Evolutionary conservation across 257 asterid species (phyloP).

Genomic region (Gentiana straminea): DNA sequence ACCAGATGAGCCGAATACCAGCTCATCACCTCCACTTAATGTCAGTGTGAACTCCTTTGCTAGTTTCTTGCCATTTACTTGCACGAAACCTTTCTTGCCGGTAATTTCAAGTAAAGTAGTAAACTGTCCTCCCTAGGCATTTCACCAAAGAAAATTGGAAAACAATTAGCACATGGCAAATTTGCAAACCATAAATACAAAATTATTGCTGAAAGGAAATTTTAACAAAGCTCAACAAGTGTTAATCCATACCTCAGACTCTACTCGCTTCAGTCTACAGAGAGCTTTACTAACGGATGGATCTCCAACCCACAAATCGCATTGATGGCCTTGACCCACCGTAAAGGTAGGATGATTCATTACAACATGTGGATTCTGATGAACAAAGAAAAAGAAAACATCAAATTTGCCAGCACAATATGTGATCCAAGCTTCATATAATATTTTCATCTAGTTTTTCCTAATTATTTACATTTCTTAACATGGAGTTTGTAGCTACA

Average conservation of each 20-base stretch:
- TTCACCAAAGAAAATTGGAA: constrained; percentile 5
- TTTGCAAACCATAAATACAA: background rate
- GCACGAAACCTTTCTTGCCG: constrained; percentile 71
- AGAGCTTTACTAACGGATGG: constrained; percentile 49
- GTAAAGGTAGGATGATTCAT: constrained; percentile 44
- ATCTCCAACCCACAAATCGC: constrained; percentile 65
- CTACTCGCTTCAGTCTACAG: constrained; percentile 59
- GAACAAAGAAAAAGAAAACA: background rate
- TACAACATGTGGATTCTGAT: constrained; percentile 61
- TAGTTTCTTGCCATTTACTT: constrained; percentile 67
- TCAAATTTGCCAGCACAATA: background rate
- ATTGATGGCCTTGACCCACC: constrained; percentile 39
- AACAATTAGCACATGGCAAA: background rate
- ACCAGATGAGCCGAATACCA: constrained; percentile 59
- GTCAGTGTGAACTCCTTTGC: constrained; percentile 51
- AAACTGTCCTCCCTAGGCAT: constrained; percentile 49
- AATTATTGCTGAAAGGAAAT: background rate
- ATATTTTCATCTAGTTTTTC: too few relatives aligned
- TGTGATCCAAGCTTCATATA: too few relatives aligned
- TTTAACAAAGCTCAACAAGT: background rate
- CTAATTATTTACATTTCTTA: too few relatives aligned
- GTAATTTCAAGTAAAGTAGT: constrained; percentile 65
- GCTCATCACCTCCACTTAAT: constrained; percentile 73
- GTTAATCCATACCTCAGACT: constrained; percentile 43
- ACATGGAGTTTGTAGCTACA: too few relatives aligned